Evolutionary conservation across 163 green algal species (phyloP), one percentile per base, ranked within the genome.

Genomic region (Trebouxiophyceae sp.): DNA sequence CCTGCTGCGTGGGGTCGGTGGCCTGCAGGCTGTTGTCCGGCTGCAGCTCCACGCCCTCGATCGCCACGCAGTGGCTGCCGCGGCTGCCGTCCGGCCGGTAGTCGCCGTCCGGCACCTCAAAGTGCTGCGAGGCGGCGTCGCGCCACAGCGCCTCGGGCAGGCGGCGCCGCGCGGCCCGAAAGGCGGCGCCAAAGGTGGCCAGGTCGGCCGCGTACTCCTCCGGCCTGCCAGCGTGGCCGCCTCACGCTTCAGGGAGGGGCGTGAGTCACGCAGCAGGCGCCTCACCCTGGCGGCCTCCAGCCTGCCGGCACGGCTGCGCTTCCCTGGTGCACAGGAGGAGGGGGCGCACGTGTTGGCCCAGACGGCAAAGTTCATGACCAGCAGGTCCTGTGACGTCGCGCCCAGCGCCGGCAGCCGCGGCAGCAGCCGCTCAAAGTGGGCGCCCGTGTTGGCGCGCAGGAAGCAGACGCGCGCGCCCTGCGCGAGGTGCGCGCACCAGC

Each of bases 121-220:
- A 75, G 54, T 75, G 69, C 46, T 75, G 69, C 1, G 54, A 32
- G 27, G 57, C 46, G 31, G 46, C 46, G 30, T 75, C 69, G 24
- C 63, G 33, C 69, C 69, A 75, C 4, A 75, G n/a, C 7, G 59
- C 46, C 30, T 47, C 60, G 4, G 68, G 68, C 30, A 75, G 56
- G 6, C 57, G 16, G n/a, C 66, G 44, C 45, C 57, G 57, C 27
- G 62, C 12, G 39, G 39, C 39, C 39, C 19, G 12, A 16, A n/a
- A 50, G 39, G 12, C 12, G 39, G 12, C 39, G 12, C 12, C 19
- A 16, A 50, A 50, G 39, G 12, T n/a, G 39, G 39, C 19, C 39
- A 50, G 12, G 39, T 50, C 19, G 39, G 12, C 19, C 39, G 12
- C 19, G 39, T 50, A 50, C 12, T 50, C 19, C 39, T 50, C 39